Evolutionary conservation across 345 rosid species (phyloP), one percentile per base, ranked within the genome.

Genomic region (Carallia brachiata): DNA sequence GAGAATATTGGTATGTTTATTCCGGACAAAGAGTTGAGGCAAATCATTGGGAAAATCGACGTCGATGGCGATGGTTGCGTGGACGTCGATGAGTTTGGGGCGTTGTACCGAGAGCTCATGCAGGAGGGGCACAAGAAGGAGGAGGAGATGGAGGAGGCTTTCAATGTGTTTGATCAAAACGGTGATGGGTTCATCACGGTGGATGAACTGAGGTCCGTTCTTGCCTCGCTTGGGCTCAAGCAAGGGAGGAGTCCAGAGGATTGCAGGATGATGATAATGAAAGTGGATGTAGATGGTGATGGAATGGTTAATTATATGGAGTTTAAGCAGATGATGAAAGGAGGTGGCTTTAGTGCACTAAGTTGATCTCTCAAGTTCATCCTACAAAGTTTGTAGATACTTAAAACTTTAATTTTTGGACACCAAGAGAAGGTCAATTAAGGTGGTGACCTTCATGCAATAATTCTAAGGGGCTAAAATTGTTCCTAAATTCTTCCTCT

Each of bases 241-340:
- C 92, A 88, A 70, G 98, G 98, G 59, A 77, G 84, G 80, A 80
- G 84, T 0, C 52, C 73, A 10, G 97, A 89, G 62, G 96, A 91
- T 52, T 93, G 98, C 72, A 85, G 75, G 83, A 81, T 58, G 79
- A 93, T 93, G 91, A 93, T 91, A 32, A 84, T 6, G 78, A 80
- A 80, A 78, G 97, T 93, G 15, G 98, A 93, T 71, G 90, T 52
- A 18, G 98, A 93, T 61, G 97, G 98, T 5, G 97, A 93, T 70
- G 98, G 97, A 30, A 84, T 75, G 78, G 96, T 93, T 63, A 28
- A 78, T 77, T 80, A 58, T 27, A 69, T 34, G 32, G 86, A 83
- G 79, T 83, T 83, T 59, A 58, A 54, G 77, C 74, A 75, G 50
- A 83, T 80, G 86, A 83, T 83, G 86, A 80, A 73, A 48, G 73